Evolutionary conservation across 2,329 filamentous ascomycete genomes (phyloP), one percentile per base, ranked within the genome.

Genomic region (Zalaria obscura): DNA sequence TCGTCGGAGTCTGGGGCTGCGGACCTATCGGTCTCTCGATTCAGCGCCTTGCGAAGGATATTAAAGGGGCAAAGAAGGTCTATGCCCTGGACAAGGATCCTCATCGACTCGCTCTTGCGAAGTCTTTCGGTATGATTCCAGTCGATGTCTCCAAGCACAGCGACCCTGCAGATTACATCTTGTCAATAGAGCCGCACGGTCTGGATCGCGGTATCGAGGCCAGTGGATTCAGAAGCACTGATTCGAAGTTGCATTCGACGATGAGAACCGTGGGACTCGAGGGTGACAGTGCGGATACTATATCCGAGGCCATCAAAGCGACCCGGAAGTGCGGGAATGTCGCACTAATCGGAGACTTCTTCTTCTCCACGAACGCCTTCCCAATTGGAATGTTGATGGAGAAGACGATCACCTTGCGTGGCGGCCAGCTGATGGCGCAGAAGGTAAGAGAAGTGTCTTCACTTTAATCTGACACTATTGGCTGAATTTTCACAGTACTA

Each of bases 11-110:
- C 2, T 69, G 69, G 41, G 67, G 67, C 4, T 64, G 65, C 4
- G 67, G 67, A 0, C 66, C 67, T 0, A 84, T 96, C 3, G 89
- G 89, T 3, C 69, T 95, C 35, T 71, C 95, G 34, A 93, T 86
- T 66, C 84, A 82, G 35, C 85, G 86, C 4, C 87, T 94, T 2
- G 85, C 87, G 5, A 76, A 73, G 50, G 18, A 18, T 18, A 80
- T 84, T 0, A 91, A 84, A 52, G 89, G 89, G 11, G 89, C 89
- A 1, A 73, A 72, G 44, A 89, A 80, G 59, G 73, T 95, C 1
- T 59, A 58, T 43, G 59, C 52, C 5, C 45, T 61, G 11, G 59
- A 62, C 46, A 55, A 52, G 25, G 56, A 60, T 41, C 40, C 48
- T 3, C 33, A 51, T 9, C 52, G 58, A 11, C 47, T 60, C 7